Evolutionary conservation across 331 rosid genomes (phyloP).

Genomic region (Quercus tomentella): DNA sequence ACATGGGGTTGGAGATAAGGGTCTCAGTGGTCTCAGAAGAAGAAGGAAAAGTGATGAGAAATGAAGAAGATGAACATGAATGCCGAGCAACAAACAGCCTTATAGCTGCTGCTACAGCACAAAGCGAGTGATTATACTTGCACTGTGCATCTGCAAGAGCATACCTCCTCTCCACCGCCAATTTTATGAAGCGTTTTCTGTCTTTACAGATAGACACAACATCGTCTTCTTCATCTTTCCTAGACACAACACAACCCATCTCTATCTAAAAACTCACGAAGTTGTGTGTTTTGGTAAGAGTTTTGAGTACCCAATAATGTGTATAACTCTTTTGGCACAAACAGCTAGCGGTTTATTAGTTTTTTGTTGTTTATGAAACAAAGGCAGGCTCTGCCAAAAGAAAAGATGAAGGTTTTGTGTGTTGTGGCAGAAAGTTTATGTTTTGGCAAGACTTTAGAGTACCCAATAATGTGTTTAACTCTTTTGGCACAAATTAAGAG

Average conservation of each 20-base stretch:
- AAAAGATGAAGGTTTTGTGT: no score
- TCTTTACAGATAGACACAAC: constrained; percentile 15
- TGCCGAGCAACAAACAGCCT: constrained; percentile 18
- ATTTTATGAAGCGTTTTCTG: constrained; percentile 8
- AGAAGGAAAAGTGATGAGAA: constrained; percentile 23
- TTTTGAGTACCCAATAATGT: no score
- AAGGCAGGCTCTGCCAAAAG: no score
- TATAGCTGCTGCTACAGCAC: constrained; percentile 15
- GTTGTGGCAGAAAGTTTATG: no score
- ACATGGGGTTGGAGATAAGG: no score
- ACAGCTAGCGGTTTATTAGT: no score
- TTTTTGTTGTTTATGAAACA: no score
- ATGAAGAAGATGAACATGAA: constrained; percentile 25
- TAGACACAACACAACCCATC: constrained; percentile 28
- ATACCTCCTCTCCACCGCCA: constrained; percentile 22
- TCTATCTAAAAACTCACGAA: neutral
- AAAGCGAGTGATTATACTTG: constrained; percentile 21
- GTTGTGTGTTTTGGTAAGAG: no score
- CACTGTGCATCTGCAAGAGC: constrained; percentile 24
- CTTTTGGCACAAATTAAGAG: no score
- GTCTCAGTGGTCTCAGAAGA: neutral
- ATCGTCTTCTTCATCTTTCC: constrained; percentile 6
- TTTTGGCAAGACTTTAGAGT: no score
- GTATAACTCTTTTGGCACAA: no score
- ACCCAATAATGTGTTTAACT: no score